A percentile compares a stretch with the other conserved stretches of the same genome.
phyloP scores from a whole-genome alignment of 2,329 filamentous ascomycete species.

The Xylariaceae sp. region DNA sequence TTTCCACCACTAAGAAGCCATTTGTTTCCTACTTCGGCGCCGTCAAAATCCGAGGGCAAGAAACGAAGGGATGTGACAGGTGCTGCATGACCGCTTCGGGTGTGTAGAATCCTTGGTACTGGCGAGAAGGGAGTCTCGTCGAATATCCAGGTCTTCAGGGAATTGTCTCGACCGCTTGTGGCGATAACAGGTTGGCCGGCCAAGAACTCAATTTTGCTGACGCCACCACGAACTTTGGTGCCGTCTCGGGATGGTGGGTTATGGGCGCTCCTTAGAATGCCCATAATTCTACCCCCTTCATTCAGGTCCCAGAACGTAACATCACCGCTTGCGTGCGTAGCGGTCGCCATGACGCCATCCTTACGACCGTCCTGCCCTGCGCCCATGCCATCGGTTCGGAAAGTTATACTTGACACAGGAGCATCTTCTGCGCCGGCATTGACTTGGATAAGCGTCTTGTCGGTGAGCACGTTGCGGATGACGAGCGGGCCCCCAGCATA shows the following conservation, averaged over 20 bases:
- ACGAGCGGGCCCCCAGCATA: conserved; percentile 80
- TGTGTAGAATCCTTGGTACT: conserved; percentile 83
- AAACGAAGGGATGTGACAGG: conserved; percentile 85
- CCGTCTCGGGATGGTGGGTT: conserved; percentile 70
- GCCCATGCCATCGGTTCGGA: conserved; percentile 86
- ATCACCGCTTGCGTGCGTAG: conserved; percentile 79
- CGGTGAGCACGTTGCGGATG: conserved; percentile 81
- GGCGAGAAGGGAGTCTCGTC: conserved; percentile 90
- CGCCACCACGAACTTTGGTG: conserved; percentile 70
- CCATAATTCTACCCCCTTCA: conserved; percentile 82
- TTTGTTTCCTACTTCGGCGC: conserved; percentile 86
- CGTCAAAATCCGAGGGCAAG: conserved; percentile 86
- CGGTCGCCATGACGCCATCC: conserved; percentile 93
- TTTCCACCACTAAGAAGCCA: conserved; percentile 91
- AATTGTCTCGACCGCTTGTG: conserved; percentile 91
- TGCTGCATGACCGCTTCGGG: conserved; percentile 85
- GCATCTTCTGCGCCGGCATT: conserved; percentile 69
- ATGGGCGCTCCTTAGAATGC: conserved; percentile 86
- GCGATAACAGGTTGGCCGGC: conserved; percentile 87
- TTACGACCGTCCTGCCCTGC: conserved; percentile 86
- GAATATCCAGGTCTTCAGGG: conserved; percentile 95
- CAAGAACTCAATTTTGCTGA: conserved; percentile 89
- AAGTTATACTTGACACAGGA: conserved; percentile 82
- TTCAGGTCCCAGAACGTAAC: conserved; percentile 97
- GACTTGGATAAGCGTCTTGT: conserved; percentile 74